Conservation (phyloP, 176 grass and related monocot genomes). For the Oryza glaberrima region DNA sequence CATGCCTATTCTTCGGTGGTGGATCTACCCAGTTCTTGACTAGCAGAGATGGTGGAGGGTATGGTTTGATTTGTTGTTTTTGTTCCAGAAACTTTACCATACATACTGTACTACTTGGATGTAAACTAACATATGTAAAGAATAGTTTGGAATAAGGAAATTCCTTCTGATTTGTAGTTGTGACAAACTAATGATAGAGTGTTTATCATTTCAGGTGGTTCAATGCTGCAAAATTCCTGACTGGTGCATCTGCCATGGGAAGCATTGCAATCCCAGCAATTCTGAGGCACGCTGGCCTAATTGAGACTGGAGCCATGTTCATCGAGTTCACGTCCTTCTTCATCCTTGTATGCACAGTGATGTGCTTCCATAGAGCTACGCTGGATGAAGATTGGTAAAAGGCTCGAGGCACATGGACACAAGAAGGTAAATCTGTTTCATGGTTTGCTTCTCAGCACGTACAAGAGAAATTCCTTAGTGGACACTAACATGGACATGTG, state of each 20-base stretch:
- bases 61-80: slow-evolving; percentile 27
- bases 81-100: not conserved
- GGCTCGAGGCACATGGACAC: not conserved
- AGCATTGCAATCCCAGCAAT: slow-evolving; percentile 93
- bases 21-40: slow-evolving; percentile 91
- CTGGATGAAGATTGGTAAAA: slow-evolving; percentile 89
- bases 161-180: not conserved
- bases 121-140: too few species aligned
- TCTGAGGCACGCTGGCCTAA: slow-evolving; percentile 82
- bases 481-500: slow-evolving; percentile 43
- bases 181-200: not conserved
- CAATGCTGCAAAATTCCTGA: slow-evolving; percentile 90
- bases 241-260: slow-evolving; percentile 87
- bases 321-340: slow-evolving; percentile 98
- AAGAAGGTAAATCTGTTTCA: not conserved
- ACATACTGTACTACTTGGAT: not conserved
- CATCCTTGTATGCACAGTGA: slow-evolving; percentile 85
- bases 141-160: too few species aligned
- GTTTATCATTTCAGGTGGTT: slow-evolving; percentile 64
- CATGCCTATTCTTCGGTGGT: slow-evolving; percentile 93
- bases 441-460: not conserved
- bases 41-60: slow-evolving; percentile 88
- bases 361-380: slow-evolving; percentile 86
- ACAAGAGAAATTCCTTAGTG: not conserved
- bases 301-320: slow-evolving; percentile 90